Evolutionary conservation across 176 grass and related monocot species (phyloP).

Genomic region (Oropetium thomaeum): DNA sequence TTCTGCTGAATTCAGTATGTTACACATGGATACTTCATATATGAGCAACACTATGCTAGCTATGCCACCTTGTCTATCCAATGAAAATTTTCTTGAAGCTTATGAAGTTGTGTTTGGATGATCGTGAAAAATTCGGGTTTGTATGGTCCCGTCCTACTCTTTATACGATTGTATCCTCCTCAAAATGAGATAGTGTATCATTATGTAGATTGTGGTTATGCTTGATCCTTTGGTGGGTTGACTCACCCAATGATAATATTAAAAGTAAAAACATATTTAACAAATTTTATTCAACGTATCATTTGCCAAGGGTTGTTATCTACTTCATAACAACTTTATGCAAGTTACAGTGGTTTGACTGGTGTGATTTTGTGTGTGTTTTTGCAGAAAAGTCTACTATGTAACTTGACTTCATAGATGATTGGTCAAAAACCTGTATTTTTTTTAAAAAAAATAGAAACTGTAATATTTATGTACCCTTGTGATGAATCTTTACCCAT

Average conservation of each 20-base stretch:
- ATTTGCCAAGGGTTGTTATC: background rate
- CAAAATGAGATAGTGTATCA: constrained; percentile 33
- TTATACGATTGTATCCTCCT: background rate
- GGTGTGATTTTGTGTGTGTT: background rate
- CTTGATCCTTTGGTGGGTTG: constrained; percentile 4
- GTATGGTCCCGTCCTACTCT: constrained; percentile 30
- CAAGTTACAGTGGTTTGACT: constrained; percentile 16
- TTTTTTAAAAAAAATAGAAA: no score
- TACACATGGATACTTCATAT: constrained; percentile 27
- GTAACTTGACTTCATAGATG: background rate
- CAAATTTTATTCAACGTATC: background rate
- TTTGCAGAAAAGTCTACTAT: background rate
- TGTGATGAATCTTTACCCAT: background rate
- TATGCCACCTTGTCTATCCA: constrained; percentile 61
- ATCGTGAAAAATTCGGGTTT: constrained; percentile 87
- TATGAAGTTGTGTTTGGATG: constrained; percentile 94
- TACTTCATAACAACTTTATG: background rate
- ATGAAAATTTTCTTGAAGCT: constrained; percentile 66
- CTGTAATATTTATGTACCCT: background rate
- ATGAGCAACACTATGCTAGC: constrained; percentile 42
- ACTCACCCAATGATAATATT: constrained; percentile 12
- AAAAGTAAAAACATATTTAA: constrained; percentile 13
- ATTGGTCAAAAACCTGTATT: background rate
- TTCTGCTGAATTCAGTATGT: constrained; percentile 33
- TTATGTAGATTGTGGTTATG: constrained; percentile 12